phyloP scores from a whole-genome alignment of 1,139 yeast species.

The Candida pseudocylindracea region DNA sequence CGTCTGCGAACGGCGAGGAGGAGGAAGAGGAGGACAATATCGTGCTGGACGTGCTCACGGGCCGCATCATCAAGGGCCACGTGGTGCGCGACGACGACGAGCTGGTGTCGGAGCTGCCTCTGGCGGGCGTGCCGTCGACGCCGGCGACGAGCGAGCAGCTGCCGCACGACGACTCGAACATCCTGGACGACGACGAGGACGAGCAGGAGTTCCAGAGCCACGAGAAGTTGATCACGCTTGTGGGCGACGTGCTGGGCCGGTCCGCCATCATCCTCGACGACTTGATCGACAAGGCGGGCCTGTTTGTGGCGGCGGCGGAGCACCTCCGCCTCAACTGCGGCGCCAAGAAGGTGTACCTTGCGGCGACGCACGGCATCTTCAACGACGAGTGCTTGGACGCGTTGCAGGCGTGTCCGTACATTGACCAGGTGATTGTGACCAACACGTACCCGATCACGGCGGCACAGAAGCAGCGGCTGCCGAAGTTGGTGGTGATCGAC shows the following conservation, averaged over 20 bases:
- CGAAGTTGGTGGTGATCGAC: slow-evolving; percentile 63
- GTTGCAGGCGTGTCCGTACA: slow-evolving; percentile 55
- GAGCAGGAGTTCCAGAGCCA: slow-evolving; percentile 45
- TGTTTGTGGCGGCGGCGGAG: slow-evolving; percentile 94
- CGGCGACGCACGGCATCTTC: slow-evolving; percentile 92
- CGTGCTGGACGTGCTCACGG: slow-evolving; percentile 78
- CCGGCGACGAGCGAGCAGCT: slow-evolving; percentile 23
- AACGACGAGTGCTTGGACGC: slow-evolving; percentile 69
- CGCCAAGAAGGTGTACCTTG: slow-evolving; percentile 72
- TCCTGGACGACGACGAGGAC: slow-evolving; percentile 68
- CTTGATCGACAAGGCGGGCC: slow-evolving; percentile 87
- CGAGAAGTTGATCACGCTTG: slow-evolving; percentile 84
- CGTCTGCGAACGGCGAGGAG: slow-evolving; percentile 9
- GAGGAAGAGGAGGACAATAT: slow-evolving; percentile 49
- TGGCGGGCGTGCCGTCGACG: slow-evolving; percentile 94
- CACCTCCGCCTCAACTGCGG: slow-evolving; percentile 91
- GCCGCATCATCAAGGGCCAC: slow-evolving; percentile 90
- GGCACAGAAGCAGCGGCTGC: slow-evolving; percentile 30
- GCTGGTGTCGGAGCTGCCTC: slow-evolving; percentile 65
- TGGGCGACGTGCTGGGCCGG: slow-evolving; percentile 82
- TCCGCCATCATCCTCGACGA: slow-evolving; percentile 91
- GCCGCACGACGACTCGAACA: slow-evolving; percentile 71
- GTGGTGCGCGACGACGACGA: slow-evolving; percentile 76
- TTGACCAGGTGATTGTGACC: slow-evolving; percentile 81
- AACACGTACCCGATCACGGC: slow-evolving; percentile 80